Base-by-base conservation (phyloP, 148 eudicot species). In the Cornus controversa region DNA sequence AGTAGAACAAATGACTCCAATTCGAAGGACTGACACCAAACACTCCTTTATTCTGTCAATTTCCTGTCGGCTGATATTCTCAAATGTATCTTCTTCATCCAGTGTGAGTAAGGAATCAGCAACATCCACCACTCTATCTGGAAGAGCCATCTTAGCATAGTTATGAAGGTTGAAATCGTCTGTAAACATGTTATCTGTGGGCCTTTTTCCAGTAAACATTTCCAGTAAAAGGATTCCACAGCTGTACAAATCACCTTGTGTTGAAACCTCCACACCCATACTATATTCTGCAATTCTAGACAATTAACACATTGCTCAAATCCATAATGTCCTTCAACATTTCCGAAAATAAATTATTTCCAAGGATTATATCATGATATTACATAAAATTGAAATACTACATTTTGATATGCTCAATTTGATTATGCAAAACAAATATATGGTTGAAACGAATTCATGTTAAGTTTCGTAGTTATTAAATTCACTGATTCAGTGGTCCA, bases 151-250 rank as follows among this genome's bases (percentile, higher is more conserved):
- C 42, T 31, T 54, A 3, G 28, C 75, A 18, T 26, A 53, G 65
- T 54, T 22, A 54, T 28, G 75, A 10, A 72, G 75, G 37, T 24
- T 53, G 8, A 18, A 14, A 54, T 6, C 18, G 24, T 72, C 65
- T 25, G 5, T 28, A 2, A 72, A 72, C 13, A 28, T 72, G 0
- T 27, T 0, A n/a, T n/a, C n/a, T 0, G 75, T 72, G 2, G 65
- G 65, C 13, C 75, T 18, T 29, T 54, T 53, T 9, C 65, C 65
- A 2, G 75, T 26, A 1, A 72, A 72, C 40, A 72, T 28, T 22
- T 72, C 75, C n/a, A 72, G 14, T 54, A 72, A 4, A 8, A 72
- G n/a, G 0, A 72, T 54, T 5, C 65, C 75, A 28, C 27, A 72
- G 25, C 75, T 54, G 14, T 72, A 72, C 42, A 72, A 7, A 9